A percentile compares a stretch with the other conserved stretches of the same genome.
phyloP scores from a whole-genome alignment of 345 rosid genomes.

The Turritis glabra region DNA sequence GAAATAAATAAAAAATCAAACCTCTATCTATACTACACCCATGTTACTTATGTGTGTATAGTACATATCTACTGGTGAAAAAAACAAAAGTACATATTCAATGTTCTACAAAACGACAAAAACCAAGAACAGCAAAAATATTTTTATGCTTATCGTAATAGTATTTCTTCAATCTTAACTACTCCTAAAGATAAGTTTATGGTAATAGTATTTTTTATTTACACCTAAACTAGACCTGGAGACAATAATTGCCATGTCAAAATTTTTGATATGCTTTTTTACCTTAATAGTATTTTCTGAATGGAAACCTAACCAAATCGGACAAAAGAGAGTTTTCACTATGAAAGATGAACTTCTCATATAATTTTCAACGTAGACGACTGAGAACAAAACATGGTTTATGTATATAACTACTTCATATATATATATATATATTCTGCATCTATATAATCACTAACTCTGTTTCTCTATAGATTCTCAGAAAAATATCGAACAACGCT shows the following conservation, averaged over 20 bases:
- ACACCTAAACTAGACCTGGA: constrained; percentile 4
- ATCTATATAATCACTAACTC: background rate
- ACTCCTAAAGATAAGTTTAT: constrained; percentile 4
- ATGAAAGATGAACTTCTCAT: constrained; percentile 12
- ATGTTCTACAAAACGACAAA: constrained; percentile 34
- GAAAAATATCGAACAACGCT: constrained; percentile 10
- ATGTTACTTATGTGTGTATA: constrained; percentile 14
- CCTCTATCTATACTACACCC: background rate
- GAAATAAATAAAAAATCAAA: background rate
- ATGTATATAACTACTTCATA: background rate
- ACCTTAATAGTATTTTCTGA: background rate
- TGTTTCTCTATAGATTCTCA: background rate
- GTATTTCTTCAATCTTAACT: constrained; percentile 9
- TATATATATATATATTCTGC: too few relatives aligned
- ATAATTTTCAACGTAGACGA: constrained; percentile 2
- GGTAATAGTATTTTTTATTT: background rate
- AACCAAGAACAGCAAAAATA: constrained; percentile 7
- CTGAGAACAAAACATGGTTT: background rate
- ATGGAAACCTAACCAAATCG: background rate
- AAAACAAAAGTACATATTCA: constrained; percentile 24
- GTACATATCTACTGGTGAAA: constrained; percentile 27
- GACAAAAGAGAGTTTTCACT: constrained; percentile 20
- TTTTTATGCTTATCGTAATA: background rate
- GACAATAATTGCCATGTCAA: background rate
- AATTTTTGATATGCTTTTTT: background rate